A percentile compares a stretch with the other conserved stretches of the same genome.
Evolutionary conservation across 148 eudicot genomes (phyloP).

Genomic region (Salicornia ramosissima): DNA sequence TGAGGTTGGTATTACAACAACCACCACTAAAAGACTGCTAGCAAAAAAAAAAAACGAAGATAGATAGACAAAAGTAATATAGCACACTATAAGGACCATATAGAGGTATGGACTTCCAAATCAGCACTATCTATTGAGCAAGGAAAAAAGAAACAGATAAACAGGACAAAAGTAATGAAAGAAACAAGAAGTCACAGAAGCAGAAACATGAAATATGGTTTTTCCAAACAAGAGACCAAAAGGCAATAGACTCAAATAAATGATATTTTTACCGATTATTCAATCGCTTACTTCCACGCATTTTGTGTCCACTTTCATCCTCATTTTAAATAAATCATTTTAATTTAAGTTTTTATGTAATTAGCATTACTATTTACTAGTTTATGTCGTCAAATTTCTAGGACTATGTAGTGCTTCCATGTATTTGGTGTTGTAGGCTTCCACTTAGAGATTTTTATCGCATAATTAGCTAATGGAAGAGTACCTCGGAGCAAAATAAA

Average conservation of each 20-base stretch:
- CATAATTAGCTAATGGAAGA: too few relatives aligned
- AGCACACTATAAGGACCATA: background rate
- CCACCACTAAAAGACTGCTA: conserved; percentile 10
- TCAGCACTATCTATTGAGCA: conserved; percentile 1
- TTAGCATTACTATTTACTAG: too few relatives aligned
- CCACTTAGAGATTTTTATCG: too few relatives aligned
- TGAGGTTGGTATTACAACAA: background rate
- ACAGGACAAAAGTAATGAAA: background rate
- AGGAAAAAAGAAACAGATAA: background rate
- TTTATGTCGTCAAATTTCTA: too few relatives aligned
- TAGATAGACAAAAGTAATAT: background rate
- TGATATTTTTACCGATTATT: too few relatives aligned
- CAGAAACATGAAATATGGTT: background rate
- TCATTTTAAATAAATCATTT: too few relatives aligned
- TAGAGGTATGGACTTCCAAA: background rate
- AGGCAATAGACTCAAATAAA: background rate
- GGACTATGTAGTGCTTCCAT: too few relatives aligned
- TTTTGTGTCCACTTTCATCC: too few relatives aligned
- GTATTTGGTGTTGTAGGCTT: too few relatives aligned
- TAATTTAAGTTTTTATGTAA: too few relatives aligned
- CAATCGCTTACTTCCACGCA: too few relatives aligned
- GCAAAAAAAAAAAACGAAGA: background rate
- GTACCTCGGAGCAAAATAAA: too few relatives aligned
- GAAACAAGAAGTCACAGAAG: background rate
- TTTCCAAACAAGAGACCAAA: background rate